Evolutionary conservation across 2,329 filamentous ascomycete species (phyloP), one percentile per base, ranked within the genome.

Genomic region (Monosporascus sp.): DNA sequence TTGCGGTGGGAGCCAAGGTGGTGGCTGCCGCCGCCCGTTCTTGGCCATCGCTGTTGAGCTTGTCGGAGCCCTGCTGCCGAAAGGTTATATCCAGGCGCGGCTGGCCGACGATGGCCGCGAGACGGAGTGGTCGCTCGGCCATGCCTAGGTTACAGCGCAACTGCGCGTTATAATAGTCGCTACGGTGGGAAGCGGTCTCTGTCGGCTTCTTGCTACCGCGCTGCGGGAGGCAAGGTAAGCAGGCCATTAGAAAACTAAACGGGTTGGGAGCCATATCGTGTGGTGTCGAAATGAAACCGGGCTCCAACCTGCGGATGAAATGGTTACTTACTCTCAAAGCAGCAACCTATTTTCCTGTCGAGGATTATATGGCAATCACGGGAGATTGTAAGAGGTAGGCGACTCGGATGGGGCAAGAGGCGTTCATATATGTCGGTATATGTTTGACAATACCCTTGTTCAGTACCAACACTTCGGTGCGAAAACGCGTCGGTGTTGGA

Each of bases 271-370:
- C 15, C 43, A 52, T 54, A 24, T 53, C 35, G 28, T 35, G 41
- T 4, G 14, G 22, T 15, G 41, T 15, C 17, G 43, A 46, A 41
- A 20, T 8, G 4, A 8, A 41, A 18, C 18, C 9, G n/a, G 43
- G 11, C 17, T 46, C 17, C 31, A 17, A 22, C 17, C 14, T 5
- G 14, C 4, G 41, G 41, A 15, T 26, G n/a, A 18, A 44, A 26
- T 44, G 43, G 46, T 37, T 37, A 56, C 57, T 58, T 55, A 62
- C 61, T 62, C 37, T 61, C 48, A 49, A 57, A 60, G 55, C 45
- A 56, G 41, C 44, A 37, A 26, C 41, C 37, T 20, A 9, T 18
- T 44, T 41, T 35, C 18, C 37, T 40, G 37, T 50, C 46, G 35
- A 48, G 50, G 31, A 37, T 48, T 26, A 49, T 24, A 37, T 18